Evolutionary conservation across 768 basidiomycete genomes (phyloP).

Genomic region (Royoungia palumana): DNA sequence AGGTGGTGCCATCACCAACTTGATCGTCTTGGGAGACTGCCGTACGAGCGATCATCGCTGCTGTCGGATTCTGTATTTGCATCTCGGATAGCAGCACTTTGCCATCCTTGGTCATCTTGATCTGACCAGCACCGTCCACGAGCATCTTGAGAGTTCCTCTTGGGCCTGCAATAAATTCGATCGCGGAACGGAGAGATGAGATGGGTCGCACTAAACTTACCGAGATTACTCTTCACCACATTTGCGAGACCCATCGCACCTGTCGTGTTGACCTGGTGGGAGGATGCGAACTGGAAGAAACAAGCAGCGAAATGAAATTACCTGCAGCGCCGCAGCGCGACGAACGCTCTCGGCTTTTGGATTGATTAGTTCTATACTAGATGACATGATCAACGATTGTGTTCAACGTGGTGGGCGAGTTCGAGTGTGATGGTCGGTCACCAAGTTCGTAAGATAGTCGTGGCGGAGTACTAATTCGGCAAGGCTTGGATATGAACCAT

Average conservation of each 20-base stretch:
- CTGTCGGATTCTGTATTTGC: constrained; percentile 99
- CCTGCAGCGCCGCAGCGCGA: constrained; percentile 89
- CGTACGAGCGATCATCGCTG: constrained; percentile 97
- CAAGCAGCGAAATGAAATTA: constrained; percentile 31
- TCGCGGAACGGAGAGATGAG: constrained; percentile 17
- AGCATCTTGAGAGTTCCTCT: constrained; percentile 99
- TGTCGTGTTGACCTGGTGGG: constrained; percentile 75
- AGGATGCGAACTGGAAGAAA: constrained; percentile 21
- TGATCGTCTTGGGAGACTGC: constrained; percentile 99
- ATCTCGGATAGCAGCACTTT: constrained; percentile 98
- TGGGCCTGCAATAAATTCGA: constrained; percentile 59
- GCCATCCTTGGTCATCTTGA: constrained; percentile 99
- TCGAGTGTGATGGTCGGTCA: constrained; percentile 14
- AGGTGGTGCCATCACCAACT: constrained; percentile 98
- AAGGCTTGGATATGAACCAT: constrained; percentile 30
- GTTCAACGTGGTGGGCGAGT: constrained; percentile 21
- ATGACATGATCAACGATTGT: constrained; percentile 46
- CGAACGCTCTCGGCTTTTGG: constrained; percentile 94
- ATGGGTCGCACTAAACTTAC: constrained; percentile 44
- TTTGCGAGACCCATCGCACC: constrained; percentile 97
- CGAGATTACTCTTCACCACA: constrained; percentile 96
- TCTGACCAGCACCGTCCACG: constrained; percentile 95
- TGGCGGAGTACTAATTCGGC: constrained; percentile 34
- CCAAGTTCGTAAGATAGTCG: constrained; percentile 3
- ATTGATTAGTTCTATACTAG: constrained; percentile 92